Percentiles rank a stretch among this genome's conserved stretches.
Conservation (phyloP, 768 basidiomycete genomes). For the Termitomyces sp. region DNA sequence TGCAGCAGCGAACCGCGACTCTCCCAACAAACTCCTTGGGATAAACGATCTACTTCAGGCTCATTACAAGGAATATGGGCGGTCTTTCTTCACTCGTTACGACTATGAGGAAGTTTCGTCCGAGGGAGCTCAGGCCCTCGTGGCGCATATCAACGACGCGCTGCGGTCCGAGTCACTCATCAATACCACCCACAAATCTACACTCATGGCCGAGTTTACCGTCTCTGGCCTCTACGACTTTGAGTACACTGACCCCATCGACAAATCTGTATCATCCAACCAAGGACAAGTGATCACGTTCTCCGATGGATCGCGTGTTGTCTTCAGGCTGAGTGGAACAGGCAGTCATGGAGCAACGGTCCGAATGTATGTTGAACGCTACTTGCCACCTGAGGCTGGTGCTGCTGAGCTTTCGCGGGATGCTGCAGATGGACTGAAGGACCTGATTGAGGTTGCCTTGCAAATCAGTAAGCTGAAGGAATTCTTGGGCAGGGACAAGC, state of each 20-base stretch:
- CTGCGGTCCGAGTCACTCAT: slow-evolving; percentile 65
- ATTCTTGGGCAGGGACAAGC: slow-evolving; percentile 82
- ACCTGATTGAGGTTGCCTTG: slow-evolving; percentile 93
- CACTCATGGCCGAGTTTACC: slow-evolving; percentile 64
- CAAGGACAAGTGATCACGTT: slow-evolving; percentile 95
- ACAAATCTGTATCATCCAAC: slow-evolving; percentile 86
- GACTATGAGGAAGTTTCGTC: slow-evolving; percentile 98
- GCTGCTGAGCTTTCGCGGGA: slow-evolving; percentile 64
- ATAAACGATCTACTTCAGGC: slow-evolving; percentile 87
- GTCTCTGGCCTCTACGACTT: slow-evolving; percentile 81
- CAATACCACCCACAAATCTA: slow-evolving; percentile 60
- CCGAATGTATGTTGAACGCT: slow-evolving; percentile 93
- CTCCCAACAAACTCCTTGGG: slow-evolving; percentile 69
- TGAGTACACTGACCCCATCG: slow-evolving; percentile 98
- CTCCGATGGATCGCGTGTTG: slow-evolving; percentile 86
- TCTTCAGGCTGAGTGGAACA: slow-evolving; percentile 94
- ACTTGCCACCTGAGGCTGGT: slow-evolving; percentile 67
- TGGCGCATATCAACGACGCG: slow-evolving; percentile 67
- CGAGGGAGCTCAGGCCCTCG: slow-evolving; percentile 82
- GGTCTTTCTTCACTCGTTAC: slow-evolving; percentile 98
- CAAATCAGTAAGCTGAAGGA: slow-evolving; percentile 79
- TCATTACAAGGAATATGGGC: slow-evolving; percentile 91
- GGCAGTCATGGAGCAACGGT: slow-evolving; percentile 97
- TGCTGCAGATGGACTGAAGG: slow-evolving; percentile 87
- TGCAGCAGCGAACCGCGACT: slow-evolving; percentile 77